Percentiles rank a stretch among this genome's conserved stretches.
Conservation (phyloP, 2,329 filamentous ascomycete genomes). For the Cadophora gregata region DNA sequence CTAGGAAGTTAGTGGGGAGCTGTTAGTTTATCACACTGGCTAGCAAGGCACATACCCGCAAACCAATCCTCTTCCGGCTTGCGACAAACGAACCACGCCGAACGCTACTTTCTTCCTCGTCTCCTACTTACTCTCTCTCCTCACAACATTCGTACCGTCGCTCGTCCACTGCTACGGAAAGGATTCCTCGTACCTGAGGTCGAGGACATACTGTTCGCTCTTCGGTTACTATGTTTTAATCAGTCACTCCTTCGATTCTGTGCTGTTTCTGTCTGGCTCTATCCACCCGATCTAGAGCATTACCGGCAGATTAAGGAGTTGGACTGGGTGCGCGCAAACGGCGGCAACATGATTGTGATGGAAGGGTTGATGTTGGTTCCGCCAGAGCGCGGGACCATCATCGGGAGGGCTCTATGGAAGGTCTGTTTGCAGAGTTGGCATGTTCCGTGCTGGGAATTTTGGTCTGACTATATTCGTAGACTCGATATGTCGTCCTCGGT, state of each 20-base stretch:
- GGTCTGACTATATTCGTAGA: conserved; percentile 46
- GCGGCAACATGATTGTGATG: conserved; percentile 52
- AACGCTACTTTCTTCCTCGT: not conserved
- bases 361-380: conserved; percentile 57
- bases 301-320: not conserved
- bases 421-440: conserved; percentile 32
- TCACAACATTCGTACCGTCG: not conserved
- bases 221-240: conserved; percentile 30
- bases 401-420: conserved; percentile 60
- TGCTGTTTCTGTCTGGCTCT: not conserved
- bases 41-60: too few species aligned
- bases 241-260: conserved; percentile 19
- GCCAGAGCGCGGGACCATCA: conserved; percentile 58
- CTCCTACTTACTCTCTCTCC: not conserved
- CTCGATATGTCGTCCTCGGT: conserved; percentile 65
- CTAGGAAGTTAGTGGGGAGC: not conserved
- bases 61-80: too few species aligned
- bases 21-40: not conserved
- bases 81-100: too few species aligned
- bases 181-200: conserved; percentile 1
- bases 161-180: not conserved
- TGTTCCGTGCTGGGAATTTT: conserved; percentile 4
- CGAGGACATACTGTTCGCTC: conserved; percentile 10
- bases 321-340: conserved; percentile 10
- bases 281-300: not conserved